Conservation (phyloP, 2,329 filamentous ascomycete genomes). For the Exophiala sp. region DNA sequence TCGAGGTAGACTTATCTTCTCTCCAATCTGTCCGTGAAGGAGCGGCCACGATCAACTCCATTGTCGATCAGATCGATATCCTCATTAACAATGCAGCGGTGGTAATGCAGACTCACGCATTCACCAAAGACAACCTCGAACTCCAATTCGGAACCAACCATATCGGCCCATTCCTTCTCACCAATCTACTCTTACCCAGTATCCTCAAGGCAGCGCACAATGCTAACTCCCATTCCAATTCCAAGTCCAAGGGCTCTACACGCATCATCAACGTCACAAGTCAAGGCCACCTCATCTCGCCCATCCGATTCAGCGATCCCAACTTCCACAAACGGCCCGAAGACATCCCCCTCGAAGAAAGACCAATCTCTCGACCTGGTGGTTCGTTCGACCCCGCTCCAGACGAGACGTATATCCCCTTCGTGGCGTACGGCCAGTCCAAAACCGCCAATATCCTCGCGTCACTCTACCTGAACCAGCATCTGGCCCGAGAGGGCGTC, state of each 20-base stretch:
- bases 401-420: conserved; percentile 33
- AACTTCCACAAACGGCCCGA: conserved; percentile 32
- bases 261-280: conserved; percentile 29
- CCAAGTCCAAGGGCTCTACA: too few species aligned
- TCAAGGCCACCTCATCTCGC: conserved; percentile 29
- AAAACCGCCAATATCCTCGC: conserved; percentile 48
- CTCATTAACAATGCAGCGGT: conserved; percentile 44
- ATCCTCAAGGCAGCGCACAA: conserved; percentile 30
- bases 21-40: conserved; percentile 33
- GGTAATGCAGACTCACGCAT: conserved; percentile 32
- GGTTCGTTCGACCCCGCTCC: conserved; percentile 24
- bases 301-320: conserved; percentile 35
- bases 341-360: conserved; percentile 16
- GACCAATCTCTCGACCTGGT: conserved; percentile 10
- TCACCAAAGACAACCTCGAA: conserved; percentile 36
- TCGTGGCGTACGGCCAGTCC: conserved; percentile 41
- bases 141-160: conserved; percentile 39
- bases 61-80: conserved; percentile 36
- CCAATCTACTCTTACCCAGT: conserved; percentile 38
- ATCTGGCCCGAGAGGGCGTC: conserved; percentile 38
- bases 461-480: conserved; percentile 35
- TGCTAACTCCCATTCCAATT: neutral
- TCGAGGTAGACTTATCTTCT: conserved; percentile 36
- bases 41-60: conserved; percentile 32
- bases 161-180: conserved; percentile 39